A percentile compares a stretch with the other conserved stretches of the same genome.
phyloP scores from a whole-genome alignment of 2,329 filamentous ascomycete genomes.

The Ceratocystis cubensis region DNA sequence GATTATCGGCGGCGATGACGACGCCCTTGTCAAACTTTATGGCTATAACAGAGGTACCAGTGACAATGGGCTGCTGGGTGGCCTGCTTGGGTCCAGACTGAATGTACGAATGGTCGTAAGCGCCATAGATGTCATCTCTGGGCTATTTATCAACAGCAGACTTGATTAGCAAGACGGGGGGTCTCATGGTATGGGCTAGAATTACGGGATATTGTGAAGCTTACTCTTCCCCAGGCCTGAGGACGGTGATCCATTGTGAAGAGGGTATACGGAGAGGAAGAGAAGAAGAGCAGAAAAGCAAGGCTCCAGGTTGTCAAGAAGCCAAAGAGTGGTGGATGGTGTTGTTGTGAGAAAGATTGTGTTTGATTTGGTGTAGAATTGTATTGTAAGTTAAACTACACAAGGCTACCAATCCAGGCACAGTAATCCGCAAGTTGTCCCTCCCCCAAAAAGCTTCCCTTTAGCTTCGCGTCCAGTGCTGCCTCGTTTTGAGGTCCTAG shows the following conservation, averaged over 20 bases:
- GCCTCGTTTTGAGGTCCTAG: not conserved
- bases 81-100: conserved; percentile 64
- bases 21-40: conserved; percentile 95
- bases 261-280: conserved; percentile 9
- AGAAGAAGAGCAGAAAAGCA: not conserved
- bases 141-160: conserved; percentile 44
- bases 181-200: not conserved
- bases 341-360: not conserved
- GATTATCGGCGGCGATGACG: conserved; percentile 91
- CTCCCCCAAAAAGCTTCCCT: not conserved
- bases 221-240: conserved; percentile 60
- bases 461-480: conserved; percentile 7
- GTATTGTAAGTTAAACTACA: not conserved
- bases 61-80: conserved; percentile 87
- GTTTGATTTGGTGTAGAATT: not conserved
- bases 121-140: conserved; percentile 90
- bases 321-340: not conserved
- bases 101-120: conserved; percentile 81
- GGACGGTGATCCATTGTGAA: conserved; percentile 56
- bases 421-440: not conserved
- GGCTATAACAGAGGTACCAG: conserved; percentile 87
- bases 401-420: conserved; percentile 1
- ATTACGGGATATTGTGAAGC: conserved; percentile 27
- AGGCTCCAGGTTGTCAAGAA: not conserved
- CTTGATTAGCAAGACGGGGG: conserved; percentile 20